phyloP scores from a whole-genome alignment of 805 yeast species.

The Candida vartiovaarae region DNA sequence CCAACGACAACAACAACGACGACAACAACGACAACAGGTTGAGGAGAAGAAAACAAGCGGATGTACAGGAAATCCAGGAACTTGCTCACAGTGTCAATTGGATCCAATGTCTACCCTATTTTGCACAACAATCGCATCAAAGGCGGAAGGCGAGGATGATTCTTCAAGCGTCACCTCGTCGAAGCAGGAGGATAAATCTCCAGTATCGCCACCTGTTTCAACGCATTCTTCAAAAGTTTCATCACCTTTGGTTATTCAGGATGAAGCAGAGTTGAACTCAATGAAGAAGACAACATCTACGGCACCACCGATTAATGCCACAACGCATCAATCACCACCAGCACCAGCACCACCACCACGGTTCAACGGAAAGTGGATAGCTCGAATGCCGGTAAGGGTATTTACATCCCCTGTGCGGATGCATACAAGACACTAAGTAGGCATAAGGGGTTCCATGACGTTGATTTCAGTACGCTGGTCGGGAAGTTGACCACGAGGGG shows the following conservation, averaged over 20 bases:
- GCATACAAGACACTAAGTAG: conserved; percentile 83
- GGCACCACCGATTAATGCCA: not conserved
- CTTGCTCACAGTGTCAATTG: conserved; percentile 72
- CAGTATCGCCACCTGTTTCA: conserved; percentile 24
- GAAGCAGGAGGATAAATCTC: conserved; percentile 14
- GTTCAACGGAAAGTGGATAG: not conserved
- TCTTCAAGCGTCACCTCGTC: not conserved
- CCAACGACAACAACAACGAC: conserved; percentile 18
- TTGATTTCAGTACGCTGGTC: conserved; percentile 68
- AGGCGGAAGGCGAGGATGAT: conserved; percentile 20
- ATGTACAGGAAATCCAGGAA: conserved; percentile 86
- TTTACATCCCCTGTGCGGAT: conserved; percentile 82
- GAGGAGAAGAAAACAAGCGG: conserved; percentile 25
- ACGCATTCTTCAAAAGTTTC: conserved; percentile 22
- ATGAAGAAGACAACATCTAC: conserved; percentile 9
- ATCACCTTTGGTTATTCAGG: conserved; percentile 16
- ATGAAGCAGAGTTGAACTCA: conserved; percentile 22
- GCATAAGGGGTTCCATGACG: conserved; percentile 68
- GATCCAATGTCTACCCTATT: conserved; percentile 87
- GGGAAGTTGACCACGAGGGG: conserved; percentile 74
- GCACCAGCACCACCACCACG: no score
- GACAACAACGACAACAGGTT: not conserved
- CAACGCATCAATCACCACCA: not conserved
- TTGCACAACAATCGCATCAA: conserved; percentile 76
- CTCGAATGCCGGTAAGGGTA: conserved; percentile 26